phyloP scores from a whole-genome alignment of 257 asterid genomes.

The Nicotiana knightiana region DNA sequence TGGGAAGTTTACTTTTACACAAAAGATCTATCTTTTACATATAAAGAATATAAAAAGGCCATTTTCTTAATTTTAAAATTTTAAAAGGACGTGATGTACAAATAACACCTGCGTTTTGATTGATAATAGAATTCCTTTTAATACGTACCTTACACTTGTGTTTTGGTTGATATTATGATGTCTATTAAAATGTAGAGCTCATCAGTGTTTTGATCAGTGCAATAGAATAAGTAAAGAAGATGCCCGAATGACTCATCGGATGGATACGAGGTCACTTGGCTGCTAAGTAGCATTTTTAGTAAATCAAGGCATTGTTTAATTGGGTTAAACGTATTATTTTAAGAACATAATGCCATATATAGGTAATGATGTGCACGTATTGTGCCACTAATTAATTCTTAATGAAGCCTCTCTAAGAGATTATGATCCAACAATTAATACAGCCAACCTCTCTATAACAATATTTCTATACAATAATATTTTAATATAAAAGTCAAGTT shows the following conservation, averaged over 20 bases:
- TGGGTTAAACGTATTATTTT: slow-evolving; percentile 15
- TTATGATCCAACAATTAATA: slow-evolving; percentile 13
- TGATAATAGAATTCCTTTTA: neutral
- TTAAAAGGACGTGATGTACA: too few species aligned
- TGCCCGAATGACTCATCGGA: slow-evolving; percentile 24
- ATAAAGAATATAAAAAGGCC: too few species aligned
- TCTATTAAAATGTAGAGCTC: neutral
- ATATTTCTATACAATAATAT: rapidly evolving
- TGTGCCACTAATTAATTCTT: slow-evolving; percentile 17
- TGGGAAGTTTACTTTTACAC: too few species aligned
- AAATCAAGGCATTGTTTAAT: slow-evolving; percentile 19
- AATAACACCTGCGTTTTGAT: neutral
- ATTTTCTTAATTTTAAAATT: too few species aligned
- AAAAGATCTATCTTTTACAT: too few species aligned
- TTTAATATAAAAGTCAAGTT: too few species aligned
- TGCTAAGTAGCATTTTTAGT: slow-evolving; percentile 14
- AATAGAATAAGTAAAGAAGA: slow-evolving; percentile 20
- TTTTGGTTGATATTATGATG: neutral
- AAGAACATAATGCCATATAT: slow-evolving; percentile 33
- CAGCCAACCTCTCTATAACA: too few species aligned
- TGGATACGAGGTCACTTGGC: slow-evolving; percentile 36
- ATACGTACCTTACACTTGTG: neutral
- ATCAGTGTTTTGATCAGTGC: slow-evolving; percentile 25
- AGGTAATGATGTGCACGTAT: slow-evolving; percentile 46
- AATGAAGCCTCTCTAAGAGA: slow-evolving; percentile 8